Evolutionary conservation across 2,329 filamentous ascomycete species (phyloP), one percentile per base, ranked within the genome.

Genomic region (Pseudopithomyces chartarum): DNA sequence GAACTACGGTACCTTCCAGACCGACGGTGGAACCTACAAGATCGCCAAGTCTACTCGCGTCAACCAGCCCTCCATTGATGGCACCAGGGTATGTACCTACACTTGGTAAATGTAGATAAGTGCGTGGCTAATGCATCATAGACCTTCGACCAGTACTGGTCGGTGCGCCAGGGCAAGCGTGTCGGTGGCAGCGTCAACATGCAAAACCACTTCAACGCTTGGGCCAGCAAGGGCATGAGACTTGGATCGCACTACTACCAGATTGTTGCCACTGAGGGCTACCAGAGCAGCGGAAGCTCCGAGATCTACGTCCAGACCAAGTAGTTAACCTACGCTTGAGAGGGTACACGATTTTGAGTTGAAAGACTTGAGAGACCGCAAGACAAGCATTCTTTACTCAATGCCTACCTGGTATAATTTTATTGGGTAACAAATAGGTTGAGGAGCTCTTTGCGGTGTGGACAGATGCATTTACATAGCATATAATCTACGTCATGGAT

Each of bases 71-170:
- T 82, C 79, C 1, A 84, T 85, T 60, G 73, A 81, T 22, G 83
- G 83, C 46, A 82, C 79, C 6, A 26, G 36, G 61, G 26, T 29
- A 29, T 29, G 26, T 29, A 29, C 26, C 26, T 8, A 8, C 8
- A 4, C 4, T 8, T 29, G 8, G 26, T 8, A 29, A 8, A 29
- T 4, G 8, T 8, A 29, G 26, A 29, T 5, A 29, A 29, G 26
- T 5, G 4, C 26, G 26, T 29, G 26, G 8, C 26, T 29, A 29
- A 29, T 8, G 26, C 26, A 29, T 29, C 4, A 4, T 29, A 73
- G 22, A 84, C 81, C 48, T 85, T 84, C 65, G 72, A 78, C 63
- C 82, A 84, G 74, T 85, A 80, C 67, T 84, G 79, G 78, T 82
- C 79, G 29, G 78, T 85, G 34, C 78, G 82, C 46, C 73, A 75